These are phyloP conservation scores for Vicia sativa DNA, from an alignment of 306 rosid species.

Conservation along the genomic window DNA sequence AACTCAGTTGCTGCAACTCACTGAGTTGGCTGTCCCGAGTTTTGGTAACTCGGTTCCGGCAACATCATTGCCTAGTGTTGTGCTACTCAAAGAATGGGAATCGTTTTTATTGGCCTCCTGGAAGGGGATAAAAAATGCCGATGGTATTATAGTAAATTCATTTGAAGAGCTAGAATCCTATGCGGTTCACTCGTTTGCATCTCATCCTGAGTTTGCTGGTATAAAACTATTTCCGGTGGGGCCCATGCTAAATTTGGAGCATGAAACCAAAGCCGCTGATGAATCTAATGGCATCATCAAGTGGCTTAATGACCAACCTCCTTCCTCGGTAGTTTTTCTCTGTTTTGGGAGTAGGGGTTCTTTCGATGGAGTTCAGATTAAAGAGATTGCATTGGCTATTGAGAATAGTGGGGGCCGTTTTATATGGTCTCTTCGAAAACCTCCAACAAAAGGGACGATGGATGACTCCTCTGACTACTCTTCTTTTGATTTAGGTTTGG, in stretches of 20 bases:
- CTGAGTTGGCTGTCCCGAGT: slow-evolving; percentile 35
- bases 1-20: neutral
- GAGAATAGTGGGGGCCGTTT: neutral
- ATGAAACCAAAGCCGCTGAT: neutral
- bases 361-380: neutral
- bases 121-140: slow-evolving; percentile 16
- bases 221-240: slow-evolving; percentile 52
- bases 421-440: slow-evolving; percentile 2
- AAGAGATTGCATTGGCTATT: neutral
- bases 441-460: neutral
- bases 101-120: neutral
- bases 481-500: neutral
- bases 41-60: slow-evolving; percentile 44
- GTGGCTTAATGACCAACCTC: neutral
- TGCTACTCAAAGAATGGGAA: slow-evolving; percentile 10
- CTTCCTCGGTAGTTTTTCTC: neutral
- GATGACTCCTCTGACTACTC: neutral
- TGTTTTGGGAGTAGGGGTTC: neutral
- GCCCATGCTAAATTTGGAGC: slow-evolving; percentile 38
- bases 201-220: neutral
- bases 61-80: slow-evolving; percentile 18
- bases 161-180: slow-evolving; percentile 51
- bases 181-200: slow-evolving; percentile 36
- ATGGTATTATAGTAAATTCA: slow-evolving; percentile 59
- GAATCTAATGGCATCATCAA: neutral